Percentiles rank a stretch among this genome's conserved stretches.
phyloP scores from a whole-genome alignment of 1,284 basidiomycete species.

The Microbotryomycetes sp. region DNA sequence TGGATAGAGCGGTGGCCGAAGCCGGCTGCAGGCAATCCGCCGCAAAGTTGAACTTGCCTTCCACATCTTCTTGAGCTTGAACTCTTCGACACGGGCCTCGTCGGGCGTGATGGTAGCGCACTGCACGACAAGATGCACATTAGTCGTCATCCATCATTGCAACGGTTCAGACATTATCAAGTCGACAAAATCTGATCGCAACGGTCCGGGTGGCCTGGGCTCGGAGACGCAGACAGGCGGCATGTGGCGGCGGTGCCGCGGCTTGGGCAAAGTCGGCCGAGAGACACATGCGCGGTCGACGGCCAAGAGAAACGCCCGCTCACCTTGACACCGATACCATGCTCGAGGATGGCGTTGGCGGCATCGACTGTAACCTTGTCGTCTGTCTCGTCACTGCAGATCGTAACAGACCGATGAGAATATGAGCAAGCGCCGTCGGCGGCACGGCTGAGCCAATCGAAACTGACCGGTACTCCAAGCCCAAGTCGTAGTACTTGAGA shows the following conservation, averaged over 20 bases:
- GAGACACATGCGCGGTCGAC: no score
- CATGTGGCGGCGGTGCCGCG: no score
- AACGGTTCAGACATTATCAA: no score
- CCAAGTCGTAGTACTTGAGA: slow-evolving; percentile 97
- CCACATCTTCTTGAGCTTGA: slow-evolving; percentile 91
- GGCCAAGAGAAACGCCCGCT: background rate
- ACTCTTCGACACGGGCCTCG: slow-evolving; percentile 86
- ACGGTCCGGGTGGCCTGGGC: no score
- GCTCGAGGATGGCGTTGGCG: slow-evolving; percentile 57
- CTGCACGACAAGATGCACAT: slow-evolving; percentile 36
- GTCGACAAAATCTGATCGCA: no score
- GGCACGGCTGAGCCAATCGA: background rate
- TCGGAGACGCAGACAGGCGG: no score
- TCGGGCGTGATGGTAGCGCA: slow-evolving; percentile 99
- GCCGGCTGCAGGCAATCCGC: background rate
- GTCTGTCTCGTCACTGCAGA: slow-evolving; percentile 59
- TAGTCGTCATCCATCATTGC: no score
- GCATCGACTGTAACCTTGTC: slow-evolving; percentile 90
- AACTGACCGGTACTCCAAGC: slow-evolving; percentile 82
- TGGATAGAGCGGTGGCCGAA: background rate
- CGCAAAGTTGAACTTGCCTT: slow-evolving; percentile 15
- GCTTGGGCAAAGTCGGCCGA: no score
- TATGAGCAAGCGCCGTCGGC: background rate
- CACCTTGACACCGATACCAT: slow-evolving; percentile 81
- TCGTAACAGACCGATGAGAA: background rate